A percentile compares a stretch with the other conserved stretches of the same genome.
Evolutionary conservation across 1,139 yeast species (phyloP).

Genomic region (Yamadazyma sp.): DNA sequence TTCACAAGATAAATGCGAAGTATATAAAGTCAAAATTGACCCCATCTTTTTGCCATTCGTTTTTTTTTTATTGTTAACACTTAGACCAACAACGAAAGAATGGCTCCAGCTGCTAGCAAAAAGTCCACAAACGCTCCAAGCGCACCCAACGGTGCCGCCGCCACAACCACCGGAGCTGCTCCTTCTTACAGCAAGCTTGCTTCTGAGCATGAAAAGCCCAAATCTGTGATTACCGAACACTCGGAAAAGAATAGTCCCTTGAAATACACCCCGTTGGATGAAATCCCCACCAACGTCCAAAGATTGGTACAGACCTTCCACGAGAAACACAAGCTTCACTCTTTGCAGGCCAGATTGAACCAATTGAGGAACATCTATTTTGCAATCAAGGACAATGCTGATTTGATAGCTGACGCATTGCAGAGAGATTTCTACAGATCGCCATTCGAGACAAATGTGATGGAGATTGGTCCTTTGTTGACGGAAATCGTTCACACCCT

Average conservation of each 20-base stretch:
- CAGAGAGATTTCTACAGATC: slow-evolving; percentile 66
- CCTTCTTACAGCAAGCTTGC: not conserved
- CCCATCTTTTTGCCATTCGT: not conserved
- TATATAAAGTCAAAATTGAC: not conserved
- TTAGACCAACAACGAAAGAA: not conserved
- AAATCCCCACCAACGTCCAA: slow-evolving; percentile 50
- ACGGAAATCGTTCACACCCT: slow-evolving; percentile 64
- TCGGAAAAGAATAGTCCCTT: slow-evolving; percentile 8
- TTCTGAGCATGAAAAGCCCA: not conserved
- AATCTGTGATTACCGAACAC: not conserved
- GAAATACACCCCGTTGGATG: slow-evolving; percentile 48
- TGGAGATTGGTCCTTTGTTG: slow-evolving; percentile 55
- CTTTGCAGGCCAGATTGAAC: slow-evolving; percentile 57
- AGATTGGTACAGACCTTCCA: slow-evolving; percentile 45
- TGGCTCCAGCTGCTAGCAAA: too few relatives aligned
- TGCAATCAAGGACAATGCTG: slow-evolving; percentile 61
- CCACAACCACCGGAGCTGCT: not conserved
- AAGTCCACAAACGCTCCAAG: not conserved
- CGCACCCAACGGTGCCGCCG: not conserved
- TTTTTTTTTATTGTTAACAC: not conserved
- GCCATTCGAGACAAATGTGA: slow-evolving; percentile 55
- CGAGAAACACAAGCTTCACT: slow-evolving; percentile 48
- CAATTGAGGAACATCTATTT: slow-evolving; percentile 70
- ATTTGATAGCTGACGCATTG: slow-evolving; percentile 58
- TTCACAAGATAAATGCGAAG: not conserved